Evolutionary conservation across 2,329 filamentous ascomycete genomes (phyloP).

Genomic region (Ceratocystis cubensis): DNA sequence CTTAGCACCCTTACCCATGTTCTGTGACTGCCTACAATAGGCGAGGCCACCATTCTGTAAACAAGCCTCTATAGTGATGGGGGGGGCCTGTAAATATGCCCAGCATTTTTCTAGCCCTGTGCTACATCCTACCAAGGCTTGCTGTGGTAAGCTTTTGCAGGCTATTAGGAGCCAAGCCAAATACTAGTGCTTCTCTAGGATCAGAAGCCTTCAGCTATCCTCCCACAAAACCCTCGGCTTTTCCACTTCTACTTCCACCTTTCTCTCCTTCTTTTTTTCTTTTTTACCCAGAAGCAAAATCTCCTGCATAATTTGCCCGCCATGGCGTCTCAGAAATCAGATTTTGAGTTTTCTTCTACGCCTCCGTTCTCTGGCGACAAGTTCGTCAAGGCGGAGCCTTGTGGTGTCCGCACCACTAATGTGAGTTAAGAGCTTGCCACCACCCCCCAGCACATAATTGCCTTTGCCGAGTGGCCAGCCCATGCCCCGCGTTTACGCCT

Average conservation of each 20-base stretch:
- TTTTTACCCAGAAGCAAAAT: conserved; percentile 6
- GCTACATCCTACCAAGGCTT: not conserved
- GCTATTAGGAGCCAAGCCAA: not conserved
- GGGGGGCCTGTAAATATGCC: not conserved
- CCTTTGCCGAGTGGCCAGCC: not conserved
- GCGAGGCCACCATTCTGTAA: not conserved
- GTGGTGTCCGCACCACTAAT: conserved; percentile 33
- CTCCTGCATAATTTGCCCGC: conserved; percentile 13
- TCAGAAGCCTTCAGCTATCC: not conserved
- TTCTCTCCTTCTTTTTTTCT: conserved; percentile 7
- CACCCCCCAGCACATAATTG: conserved; percentile 24
- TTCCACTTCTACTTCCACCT: conserved; percentile 7
- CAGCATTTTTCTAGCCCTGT: not conserved
- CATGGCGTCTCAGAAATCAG: conserved; percentile 26
- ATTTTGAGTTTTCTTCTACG: conserved; percentile 35
- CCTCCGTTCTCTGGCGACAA: conserved; percentile 37
- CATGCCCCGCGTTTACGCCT: conserved; percentile 4
- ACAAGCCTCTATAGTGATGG: not conserved
- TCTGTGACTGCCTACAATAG: not conserved
- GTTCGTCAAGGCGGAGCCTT: conserved; percentile 58
- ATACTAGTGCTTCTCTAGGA: not conserved
- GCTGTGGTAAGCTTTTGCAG: not conserved
- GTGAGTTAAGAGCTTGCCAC: conserved; percentile 27
- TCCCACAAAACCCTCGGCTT: conserved; percentile 16
- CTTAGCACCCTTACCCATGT: not conserved